phyloP scores from a whole-genome alignment of 768 basidiomycete species.

The Lentinula detonsa region DNA sequence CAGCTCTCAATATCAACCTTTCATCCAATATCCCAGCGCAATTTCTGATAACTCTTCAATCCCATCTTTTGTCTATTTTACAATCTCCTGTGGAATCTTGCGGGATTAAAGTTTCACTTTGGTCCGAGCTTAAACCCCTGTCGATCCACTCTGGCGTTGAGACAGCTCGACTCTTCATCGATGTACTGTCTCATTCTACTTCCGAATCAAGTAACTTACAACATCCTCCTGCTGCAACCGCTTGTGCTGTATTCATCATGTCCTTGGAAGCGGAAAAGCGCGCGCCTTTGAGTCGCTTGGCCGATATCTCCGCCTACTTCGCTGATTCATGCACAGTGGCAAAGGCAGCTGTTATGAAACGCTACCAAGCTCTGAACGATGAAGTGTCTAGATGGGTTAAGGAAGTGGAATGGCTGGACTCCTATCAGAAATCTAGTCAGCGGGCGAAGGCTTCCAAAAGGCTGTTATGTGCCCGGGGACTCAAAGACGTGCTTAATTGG shows the following conservation, averaged over 20 bases:
- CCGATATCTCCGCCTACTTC: conserved; percentile 51
- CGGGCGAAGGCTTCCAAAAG: conserved; percentile 61
- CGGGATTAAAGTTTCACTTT: conserved; percentile 34
- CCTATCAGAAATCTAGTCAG: conserved; percentile 36
- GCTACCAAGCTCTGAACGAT: conserved; percentile 64
- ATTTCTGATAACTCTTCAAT: conserved; percentile 51
- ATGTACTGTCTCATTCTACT: conserved; percentile 32
- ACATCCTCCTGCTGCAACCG: conserved; percentile 41
- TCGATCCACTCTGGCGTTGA: conserved; percentile 24
- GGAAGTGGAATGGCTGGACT: conserved; percentile 70
- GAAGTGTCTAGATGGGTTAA: conserved; percentile 51
- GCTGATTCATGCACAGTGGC: conserved; percentile 44
- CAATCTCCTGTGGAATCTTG: conserved; percentile 28
- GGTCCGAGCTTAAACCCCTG: conserved; percentile 29
- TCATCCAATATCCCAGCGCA: conserved; percentile 50
- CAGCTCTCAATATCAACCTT: conserved; percentile 49
- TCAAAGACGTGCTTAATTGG: conserved; percentile 66
- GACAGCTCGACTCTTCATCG: conserved; percentile 41
- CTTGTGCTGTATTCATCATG: conserved; percentile 66
- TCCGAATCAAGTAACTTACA: conserved; percentile 16
- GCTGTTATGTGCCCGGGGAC: conserved; percentile 56
- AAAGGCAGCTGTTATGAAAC: conserved; percentile 54
- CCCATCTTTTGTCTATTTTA: conserved; percentile 40
- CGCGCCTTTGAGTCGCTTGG: conserved; percentile 43
- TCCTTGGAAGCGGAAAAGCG: conserved; percentile 64